phyloP scores from a whole-genome alignment of 345 rosid species.

The Eutrema heterophyllum region DNA sequence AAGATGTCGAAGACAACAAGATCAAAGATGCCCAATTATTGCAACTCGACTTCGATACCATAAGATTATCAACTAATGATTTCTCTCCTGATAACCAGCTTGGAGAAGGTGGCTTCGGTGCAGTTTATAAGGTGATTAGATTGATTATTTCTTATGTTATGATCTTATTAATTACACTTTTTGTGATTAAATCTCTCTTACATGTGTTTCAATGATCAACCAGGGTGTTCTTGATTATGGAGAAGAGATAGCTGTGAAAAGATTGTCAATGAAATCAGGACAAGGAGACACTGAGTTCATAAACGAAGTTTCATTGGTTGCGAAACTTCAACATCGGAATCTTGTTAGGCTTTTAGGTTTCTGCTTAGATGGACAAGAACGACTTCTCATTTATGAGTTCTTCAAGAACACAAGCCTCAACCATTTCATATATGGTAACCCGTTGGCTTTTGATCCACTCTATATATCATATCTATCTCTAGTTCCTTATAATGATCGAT shows the following conservation, averaged over 20 bases:
- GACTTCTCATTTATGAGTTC: constrained; percentile 34
- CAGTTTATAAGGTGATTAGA: constrained; percentile 15
- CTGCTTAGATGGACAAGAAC: constrained; percentile 1
- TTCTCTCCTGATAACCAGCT: constrained; percentile 3
- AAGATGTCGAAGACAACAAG: neutral
- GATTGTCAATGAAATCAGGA: constrained; percentile 33
- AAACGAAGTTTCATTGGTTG: constrained; percentile 41
- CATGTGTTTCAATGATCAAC: neutral
- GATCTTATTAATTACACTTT: neutral
- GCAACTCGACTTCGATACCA: constrained; percentile 10
- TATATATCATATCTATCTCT: neutral
- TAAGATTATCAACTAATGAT: constrained; percentile 17
- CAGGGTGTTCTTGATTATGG: constrained; percentile 39
- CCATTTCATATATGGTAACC: constrained; percentile 33
- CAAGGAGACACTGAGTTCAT: constrained; percentile 44
- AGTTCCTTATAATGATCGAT: neutral
- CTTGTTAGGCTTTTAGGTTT: neutral
- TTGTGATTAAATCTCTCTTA: neutral
- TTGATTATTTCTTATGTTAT: neutral
- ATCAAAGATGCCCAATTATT: neutral
- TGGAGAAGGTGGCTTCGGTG: constrained; percentile 26
- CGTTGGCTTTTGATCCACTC: neutral
- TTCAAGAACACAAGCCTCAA: constrained; percentile 41
- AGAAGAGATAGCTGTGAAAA: constrained; percentile 46
- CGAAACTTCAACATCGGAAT: constrained; percentile 35